These are phyloP conservation scores for Phytopythium litorale DNA, from an alignment of 352 stramenopile species.

Conservation along the genomic window DNA sequence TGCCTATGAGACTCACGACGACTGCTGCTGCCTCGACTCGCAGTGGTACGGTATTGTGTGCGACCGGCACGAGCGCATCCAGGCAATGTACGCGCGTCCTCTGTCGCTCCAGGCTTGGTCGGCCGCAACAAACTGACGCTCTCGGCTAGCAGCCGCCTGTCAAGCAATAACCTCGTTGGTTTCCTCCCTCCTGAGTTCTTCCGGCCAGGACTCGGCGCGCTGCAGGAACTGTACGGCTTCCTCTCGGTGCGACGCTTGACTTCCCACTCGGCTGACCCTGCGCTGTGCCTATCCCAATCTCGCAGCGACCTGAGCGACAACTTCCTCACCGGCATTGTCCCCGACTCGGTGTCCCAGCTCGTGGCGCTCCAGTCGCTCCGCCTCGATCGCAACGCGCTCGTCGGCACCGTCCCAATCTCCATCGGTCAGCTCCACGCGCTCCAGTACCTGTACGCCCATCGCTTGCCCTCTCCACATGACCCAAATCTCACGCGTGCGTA, in stretches of 20 bases:
- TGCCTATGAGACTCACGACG: background rate
- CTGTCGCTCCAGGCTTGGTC: background rate
- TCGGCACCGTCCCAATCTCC: conserved; percentile 33
- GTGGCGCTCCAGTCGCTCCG: conserved; percentile 35
- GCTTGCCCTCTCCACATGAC: background rate
- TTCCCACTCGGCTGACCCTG: background rate
- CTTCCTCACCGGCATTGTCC: conserved; percentile 49
- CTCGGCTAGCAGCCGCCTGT: conserved; percentile 26
- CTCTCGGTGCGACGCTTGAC: background rate
- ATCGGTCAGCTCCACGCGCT: conserved; percentile 39
- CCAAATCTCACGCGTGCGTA: background rate
- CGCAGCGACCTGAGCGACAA: conserved; percentile 67
- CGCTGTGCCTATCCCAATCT: too few species aligned
- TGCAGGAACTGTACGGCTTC: conserved; percentile 51
- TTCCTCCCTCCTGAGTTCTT: conserved; percentile 51
- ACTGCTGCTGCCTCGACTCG: background rate
- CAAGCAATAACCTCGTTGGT: conserved; percentile 62
- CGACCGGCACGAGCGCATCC: conserved; percentile 42
- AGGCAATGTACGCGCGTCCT: conserved; percentile 36
- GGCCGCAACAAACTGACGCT: background rate
- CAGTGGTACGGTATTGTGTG: conserved; percentile 71
- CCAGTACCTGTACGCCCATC: conserved; percentile 43
- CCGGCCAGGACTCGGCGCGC: conserved; percentile 32
- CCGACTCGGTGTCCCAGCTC: conserved; percentile 38
- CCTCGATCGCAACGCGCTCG: conserved; percentile 54